Evolutionary conservation across 495 filamentous ascomycete species (phyloP), one percentile per base, ranked within the genome.

Genomic region (Neurospora sp.): DNA sequence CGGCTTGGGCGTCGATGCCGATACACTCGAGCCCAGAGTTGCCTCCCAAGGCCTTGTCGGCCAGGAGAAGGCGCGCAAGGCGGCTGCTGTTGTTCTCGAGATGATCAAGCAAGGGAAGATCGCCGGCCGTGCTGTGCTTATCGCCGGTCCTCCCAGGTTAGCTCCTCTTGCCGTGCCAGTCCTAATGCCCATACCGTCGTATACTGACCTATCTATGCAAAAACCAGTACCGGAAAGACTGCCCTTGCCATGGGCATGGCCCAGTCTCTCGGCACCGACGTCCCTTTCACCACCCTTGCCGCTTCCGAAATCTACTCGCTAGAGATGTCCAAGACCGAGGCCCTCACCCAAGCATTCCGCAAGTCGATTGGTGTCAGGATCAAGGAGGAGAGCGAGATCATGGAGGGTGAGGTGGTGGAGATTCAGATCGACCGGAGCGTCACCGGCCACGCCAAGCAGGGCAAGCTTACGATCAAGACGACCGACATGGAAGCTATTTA

Each of bases 401-500:
- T 99, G 82, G 95, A 98, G 84, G 96, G 96, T 74, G 96, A 99
- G 82, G 96, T 98, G 0, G 96, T 99, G 69, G 96, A 99, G 83
- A 98, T 99, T 74, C 96, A 98, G 82, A 98, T 98, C 75, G 96
- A 99, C 82, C 89, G 96, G 69, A 97, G 94, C 76, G 92, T 99
- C 35, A 98, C 96, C 3, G 96, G 96, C 42, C 92, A 92, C 81
- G 94, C 93, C 80, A 98, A 97, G 86, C 94, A 97, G 87, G 96
- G 96, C 76, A 99, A 98, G 82, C 91, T 99, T 75, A 99, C 96
- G 9, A 97, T 99, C 82, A 99, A 98, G 82, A 99, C 96, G 22
- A 97, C 95, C 76, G 96, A 99, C 79, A 99, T 99, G 96, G 96
- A 99, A 83, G 97, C 96, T 22, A 93, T 98, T 76, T 99, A 98